Evolutionary conservation across 331 rosid species (phyloP), one percentile per base, ranked within the genome.

Genomic region (Pyracantha coccinea): DNA sequence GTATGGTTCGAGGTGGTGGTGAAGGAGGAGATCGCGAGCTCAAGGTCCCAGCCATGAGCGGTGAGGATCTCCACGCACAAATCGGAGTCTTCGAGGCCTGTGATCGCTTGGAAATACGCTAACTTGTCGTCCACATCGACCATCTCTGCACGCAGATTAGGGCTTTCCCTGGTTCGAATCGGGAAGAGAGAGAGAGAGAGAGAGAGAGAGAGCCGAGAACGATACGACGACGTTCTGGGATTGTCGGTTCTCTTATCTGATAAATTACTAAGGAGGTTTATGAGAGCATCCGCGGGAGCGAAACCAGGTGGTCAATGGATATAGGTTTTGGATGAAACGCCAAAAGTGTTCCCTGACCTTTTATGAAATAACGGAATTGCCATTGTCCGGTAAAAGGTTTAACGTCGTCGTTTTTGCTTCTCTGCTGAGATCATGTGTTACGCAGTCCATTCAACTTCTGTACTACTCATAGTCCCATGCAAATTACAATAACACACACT

Each of bases 1-100:
- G 71, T 1, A 73, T 81, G 25, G 31, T 71, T 29, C 3, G 87
- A 5, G 52, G 85, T 32, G 68, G 87, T 23, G 66, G 97, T 90
- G 82, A 88, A 81, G 50, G 97, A 83, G 23, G 99, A 95, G 85
- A 95, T 82, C 62, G 99, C 99, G 66, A 80, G 96, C 83, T 95
- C 98, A 21, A 95, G 93, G 93, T 95, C 96, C 99, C 99, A 95
- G 64, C 81, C 85, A 71, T 95, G 96, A 11, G 98, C 98, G 38
- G 87, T 86, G 32, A 95, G 97, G 77, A 95, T 92, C 72, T 95
- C 94, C 0, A 82, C 84, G 84, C 98, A 95, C 83, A 95, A 87
- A 38, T 92, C 98, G 65, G 91, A 83, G 88, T 92, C 96, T 76
- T 95, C 84, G 16, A 95, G 73, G 66, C 99, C 97, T 2, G 98